These are phyloP conservation scores for Epicoccum nigrum DNA, from an alignment of 2,329 filamentous ascomycete species.

Conservation along the genomic window DNA sequence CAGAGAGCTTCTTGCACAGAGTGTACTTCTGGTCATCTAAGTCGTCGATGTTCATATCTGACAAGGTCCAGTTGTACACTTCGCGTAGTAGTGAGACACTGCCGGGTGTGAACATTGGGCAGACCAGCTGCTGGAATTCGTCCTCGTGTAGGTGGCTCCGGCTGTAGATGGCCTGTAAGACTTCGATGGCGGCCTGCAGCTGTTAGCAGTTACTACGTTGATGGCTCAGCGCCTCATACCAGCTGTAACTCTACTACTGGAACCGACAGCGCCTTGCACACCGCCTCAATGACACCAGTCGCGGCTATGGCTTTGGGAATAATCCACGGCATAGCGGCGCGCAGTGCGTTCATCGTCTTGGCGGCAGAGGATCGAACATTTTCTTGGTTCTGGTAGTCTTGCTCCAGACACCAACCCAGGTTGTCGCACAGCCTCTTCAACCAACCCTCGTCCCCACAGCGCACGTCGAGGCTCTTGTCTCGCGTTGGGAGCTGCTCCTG, in stretches of 20 bases:
- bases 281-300: slow-evolving; percentile 45
- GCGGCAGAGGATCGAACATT: slow-evolving; percentile 73
- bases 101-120: slow-evolving; percentile 76
- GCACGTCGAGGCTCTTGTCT: slow-evolving; percentile 70
- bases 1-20: slow-evolving; percentile 90
- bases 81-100: slow-evolving; percentile 74
- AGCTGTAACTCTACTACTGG: slow-evolving; percentile 45
- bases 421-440: slow-evolving; percentile 76
- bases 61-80: slow-evolving; percentile 79
- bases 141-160: slow-evolving; percentile 74
- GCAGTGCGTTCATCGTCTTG: slow-evolving; percentile 77
- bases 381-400: slow-evolving; percentile 67
- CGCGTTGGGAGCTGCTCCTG: slow-evolving; percentile 77
- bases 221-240: slow-evolving; percentile 25
- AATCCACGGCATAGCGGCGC: slow-evolving; percentile 84
- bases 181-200: slow-evolving; percentile 68
- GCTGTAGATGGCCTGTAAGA: slow-evolving; percentile 80
- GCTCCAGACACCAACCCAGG: slow-evolving; percentile 73
- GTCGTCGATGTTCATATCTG: slow-evolving; percentile 78
- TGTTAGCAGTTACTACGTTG: slow-evolving; percentile 24
- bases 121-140: slow-evolving; percentile 78
- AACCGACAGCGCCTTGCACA: slow-evolving; percentile 49
- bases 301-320: slow-evolving; percentile 80
- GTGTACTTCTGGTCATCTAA: slow-evolving; percentile 92
- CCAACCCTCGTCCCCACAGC: slow-evolving; percentile 86